Base-by-base conservation (phyloP, 2,329 filamentous ascomycete genomes). In the Decorospora gaudefroyi region DNA sequence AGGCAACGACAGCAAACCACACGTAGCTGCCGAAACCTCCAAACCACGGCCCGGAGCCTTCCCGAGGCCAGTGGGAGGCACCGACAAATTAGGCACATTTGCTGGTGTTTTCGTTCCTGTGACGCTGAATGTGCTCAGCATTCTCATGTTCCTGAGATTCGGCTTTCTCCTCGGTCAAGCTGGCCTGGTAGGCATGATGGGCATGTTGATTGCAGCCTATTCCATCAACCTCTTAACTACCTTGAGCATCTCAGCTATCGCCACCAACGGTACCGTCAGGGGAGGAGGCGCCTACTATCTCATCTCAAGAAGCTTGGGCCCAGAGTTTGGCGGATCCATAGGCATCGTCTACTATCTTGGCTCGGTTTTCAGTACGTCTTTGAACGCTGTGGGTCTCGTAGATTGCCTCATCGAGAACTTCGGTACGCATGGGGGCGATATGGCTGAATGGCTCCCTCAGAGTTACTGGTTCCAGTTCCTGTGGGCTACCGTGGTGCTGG, bases 141-240 rank as follows among this genome's bases (percentile, higher is more conserved):
- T 95, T 70, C 79, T 95, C 50, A 95, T 95, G 88, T 95, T 95
- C 72, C 76, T 95, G 59, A 83, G 90, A 15, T 95, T 95, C 68
- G 89, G 90, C 15, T 84, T 90, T 59, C 88, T 95, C 44, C 76
- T 95, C 15, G 90, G 89, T 6, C 86, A 92, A 64, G 80, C 86
- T 51, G 90, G 90, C 15, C 76, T 95, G 30, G 53, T 92, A 29
- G 90, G 88, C 35, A 93, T 90, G 69, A 75, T 95, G 65, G 86
- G 87, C 10, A 80, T 93, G 69, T 80, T 95, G 47, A 63, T 87
- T 47, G 77, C 81, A 28, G 86, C 87, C n/a, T 95, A 95, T 65
- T 72, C 82, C 11, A 86, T 95, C 56, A 86, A 93, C 64, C 77
- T 93, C n/a, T 76, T 95, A 38, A 95, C 90, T 0, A 89, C 87